Percentiles rank a stretch among this genome's conserved stretches.
Evolutionary conservation across 2,329 filamentous ascomycete species (phyloP).

Genomic region (Ophiostoma perfectum): DNA sequence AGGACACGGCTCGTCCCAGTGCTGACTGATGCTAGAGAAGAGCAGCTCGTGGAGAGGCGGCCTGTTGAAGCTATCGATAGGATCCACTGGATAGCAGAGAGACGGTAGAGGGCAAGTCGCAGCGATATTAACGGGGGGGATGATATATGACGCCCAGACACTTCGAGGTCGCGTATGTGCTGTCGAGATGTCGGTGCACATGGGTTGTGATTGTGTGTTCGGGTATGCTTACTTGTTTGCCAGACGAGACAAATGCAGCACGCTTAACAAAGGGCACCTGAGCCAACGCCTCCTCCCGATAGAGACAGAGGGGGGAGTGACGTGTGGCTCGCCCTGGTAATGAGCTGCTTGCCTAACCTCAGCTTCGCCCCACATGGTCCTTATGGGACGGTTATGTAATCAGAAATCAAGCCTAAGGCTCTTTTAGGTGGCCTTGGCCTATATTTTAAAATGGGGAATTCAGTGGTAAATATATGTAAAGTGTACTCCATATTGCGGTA

Average conservation of each 20-base stretch:
- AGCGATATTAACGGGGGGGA: background rate
- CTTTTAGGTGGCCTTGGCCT: too few relatives aligned
- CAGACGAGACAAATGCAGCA: background rate
- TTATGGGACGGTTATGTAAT: background rate
- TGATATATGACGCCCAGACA: too few relatives aligned
- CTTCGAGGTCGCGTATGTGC: background rate
- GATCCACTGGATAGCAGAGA: background rate
- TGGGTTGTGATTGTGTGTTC: background rate
- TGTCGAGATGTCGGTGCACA: background rate
- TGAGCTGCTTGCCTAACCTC: background rate
- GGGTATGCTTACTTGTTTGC: background rate
- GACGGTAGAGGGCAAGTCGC: background rate
- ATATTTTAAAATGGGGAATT: background rate
- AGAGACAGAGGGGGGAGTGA: slow-evolving; percentile 13
- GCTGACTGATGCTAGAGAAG: background rate
- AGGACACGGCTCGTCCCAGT: background rate
- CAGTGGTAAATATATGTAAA: background rate
- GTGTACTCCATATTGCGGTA: background rate
- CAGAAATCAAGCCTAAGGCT: background rate
- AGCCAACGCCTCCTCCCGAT: background rate
- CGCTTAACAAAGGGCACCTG: background rate
- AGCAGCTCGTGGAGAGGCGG: slow-evolving; percentile 1
- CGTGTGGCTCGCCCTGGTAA: slow-evolving; percentile 16
- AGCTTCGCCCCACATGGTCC: background rate
- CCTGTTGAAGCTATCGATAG: slow-evolving; percentile 8